A percentile compares a stretch with the other conserved stretches of the same genome.
phyloP scores from a whole-genome alignment of 2,329 filamentous ascomycete species.

The Penicillium sp. region DNA sequence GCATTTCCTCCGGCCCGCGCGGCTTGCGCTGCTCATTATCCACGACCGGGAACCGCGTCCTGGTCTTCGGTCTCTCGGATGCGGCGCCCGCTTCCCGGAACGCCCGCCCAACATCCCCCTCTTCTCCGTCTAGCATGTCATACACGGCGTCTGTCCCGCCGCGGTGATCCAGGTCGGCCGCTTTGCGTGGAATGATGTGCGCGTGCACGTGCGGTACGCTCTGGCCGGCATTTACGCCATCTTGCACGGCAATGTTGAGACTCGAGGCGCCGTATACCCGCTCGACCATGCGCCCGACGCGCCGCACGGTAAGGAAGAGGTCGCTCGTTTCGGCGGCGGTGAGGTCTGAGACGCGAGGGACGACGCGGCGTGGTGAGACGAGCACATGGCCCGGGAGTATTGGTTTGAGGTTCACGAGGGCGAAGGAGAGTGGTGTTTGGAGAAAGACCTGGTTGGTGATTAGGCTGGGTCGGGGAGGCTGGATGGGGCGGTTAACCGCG shows the following conservation, averaged over 20 bases:
- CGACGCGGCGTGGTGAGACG: constrained; percentile 69
- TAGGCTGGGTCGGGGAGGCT: neutral
- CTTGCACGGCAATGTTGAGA: constrained; percentile 93
- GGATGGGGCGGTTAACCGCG: neutral
- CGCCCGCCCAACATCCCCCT: constrained; percentile 74
- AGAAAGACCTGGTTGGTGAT: constrained; percentile 70
- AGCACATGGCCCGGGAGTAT: constrained; percentile 91
- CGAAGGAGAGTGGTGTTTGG: constrained; percentile 73
- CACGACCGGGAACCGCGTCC: constrained; percentile 63
- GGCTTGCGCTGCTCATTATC: constrained; percentile 68
- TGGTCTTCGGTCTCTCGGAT: constrained; percentile 46
- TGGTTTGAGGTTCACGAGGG: constrained; percentile 92
- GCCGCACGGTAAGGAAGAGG: constrained; percentile 82
- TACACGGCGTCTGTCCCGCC: constrained; percentile 74
- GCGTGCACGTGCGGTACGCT: constrained; percentile 92
- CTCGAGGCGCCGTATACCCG: constrained; percentile 63
- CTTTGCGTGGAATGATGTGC: constrained; percentile 76
- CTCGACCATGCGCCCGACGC: constrained; percentile 72
- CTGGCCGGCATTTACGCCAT: constrained; percentile 85
- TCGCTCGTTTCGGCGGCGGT: constrained; percentile 70
- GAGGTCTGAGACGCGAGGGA: constrained; percentile 73
- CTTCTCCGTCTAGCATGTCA: constrained; percentile 74
- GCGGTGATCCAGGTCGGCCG: constrained; percentile 56
- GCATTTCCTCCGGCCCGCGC: constrained; percentile 73
- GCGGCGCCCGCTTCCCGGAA: constrained; percentile 55